Evolutionary conservation across 805 yeast species (phyloP), one percentile per base, ranked within the genome.

Genomic region (Metschnikowia baotianmanensis): DNA sequence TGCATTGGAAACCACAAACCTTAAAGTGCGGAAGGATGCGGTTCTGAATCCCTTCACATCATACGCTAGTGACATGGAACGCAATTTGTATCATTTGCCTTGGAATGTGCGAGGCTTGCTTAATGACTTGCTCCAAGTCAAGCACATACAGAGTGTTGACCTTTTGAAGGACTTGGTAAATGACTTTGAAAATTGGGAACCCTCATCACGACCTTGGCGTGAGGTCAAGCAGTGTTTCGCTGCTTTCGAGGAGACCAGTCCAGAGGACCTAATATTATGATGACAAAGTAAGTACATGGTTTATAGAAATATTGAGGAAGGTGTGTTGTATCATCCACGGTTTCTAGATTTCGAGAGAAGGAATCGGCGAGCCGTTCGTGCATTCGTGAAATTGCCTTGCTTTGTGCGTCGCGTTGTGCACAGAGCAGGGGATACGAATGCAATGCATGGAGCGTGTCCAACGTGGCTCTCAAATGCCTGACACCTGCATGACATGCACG

Each of bases 71-170:
- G 47, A 40, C 11, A 16, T 25, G 17, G 52, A 48, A 28, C 38
- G 40, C 13, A 57, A 53, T 33, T 41, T 58, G 40, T 63, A 53
- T 43, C 53, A 56, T 28, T 34, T 69, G 17, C 72, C 75, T 3
- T 69, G 73, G 73, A 58, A 58, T 34, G 46, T 65, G 6, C 57
- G 74, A 19, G 65, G 65, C n/a, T 46, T 67, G 27, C 31, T 69
- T 10, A 58, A 69, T 27, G 71, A 68, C 36, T 51, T 69, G 28
- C 42, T 60, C 15, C 47, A 51, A 22, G 51, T 65, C 15, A 61
- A 61, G 38, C 63, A 69, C 46, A 57, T 69, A 10, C 47, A 50
- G 6, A 58, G 55, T 41, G 31, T 47, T 25, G 29, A 38, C 13
- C 47, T 69, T 15, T 38, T 67, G 3, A 38, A 39, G 12, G 54